Evolutionary conservation across 768 basidiomycete genomes (phyloP).

Genomic region (Tylopilus felleus): DNA sequence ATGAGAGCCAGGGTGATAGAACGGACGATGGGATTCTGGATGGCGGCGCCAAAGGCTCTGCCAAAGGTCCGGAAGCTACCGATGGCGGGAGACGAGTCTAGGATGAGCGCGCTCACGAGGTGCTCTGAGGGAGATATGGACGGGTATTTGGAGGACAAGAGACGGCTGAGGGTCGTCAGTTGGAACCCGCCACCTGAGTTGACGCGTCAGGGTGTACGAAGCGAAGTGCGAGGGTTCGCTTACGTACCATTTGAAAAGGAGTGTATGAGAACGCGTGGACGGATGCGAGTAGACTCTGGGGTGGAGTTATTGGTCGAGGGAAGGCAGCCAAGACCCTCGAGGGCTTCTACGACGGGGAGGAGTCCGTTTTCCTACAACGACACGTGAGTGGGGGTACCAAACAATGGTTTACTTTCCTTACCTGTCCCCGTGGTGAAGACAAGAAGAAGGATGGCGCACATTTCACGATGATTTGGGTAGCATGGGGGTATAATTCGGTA

Average conservation of each 20-base stretch:
- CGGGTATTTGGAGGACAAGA: constrained; percentile 21
- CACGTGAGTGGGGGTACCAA: background rate
- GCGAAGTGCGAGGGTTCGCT: background rate
- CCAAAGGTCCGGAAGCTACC: constrained; percentile 16
- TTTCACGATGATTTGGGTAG: constrained; percentile 28
- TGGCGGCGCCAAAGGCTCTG: constrained; percentile 20
- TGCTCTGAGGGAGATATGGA: constrained; percentile 1
- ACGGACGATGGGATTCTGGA: constrained; percentile 21
- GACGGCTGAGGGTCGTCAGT: constrained; percentile 14
- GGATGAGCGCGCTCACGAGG: constrained; percentile 15
- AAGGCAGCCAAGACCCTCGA: constrained; percentile 24
- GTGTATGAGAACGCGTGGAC: constrained; percentile 25
- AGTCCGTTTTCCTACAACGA: constrained; percentile 16
- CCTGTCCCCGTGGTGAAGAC: constrained; percentile 10
- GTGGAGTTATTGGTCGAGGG: background rate
- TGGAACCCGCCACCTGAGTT: constrained; percentile 23
- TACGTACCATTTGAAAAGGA: constrained; percentile 30
- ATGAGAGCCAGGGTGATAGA: constrained; percentile 12
- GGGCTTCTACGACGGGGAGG: constrained; percentile 21
- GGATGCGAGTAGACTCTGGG: background rate
- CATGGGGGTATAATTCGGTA: constrained; percentile 23
- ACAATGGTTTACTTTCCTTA: background rate
- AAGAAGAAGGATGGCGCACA: constrained; percentile 22
- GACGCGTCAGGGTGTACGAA: background rate
- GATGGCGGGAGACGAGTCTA: constrained; percentile 22